phyloP scores from a whole-genome alignment of 2,329 filamentous ascomycete species.

The Dothistroma pini region DNA sequence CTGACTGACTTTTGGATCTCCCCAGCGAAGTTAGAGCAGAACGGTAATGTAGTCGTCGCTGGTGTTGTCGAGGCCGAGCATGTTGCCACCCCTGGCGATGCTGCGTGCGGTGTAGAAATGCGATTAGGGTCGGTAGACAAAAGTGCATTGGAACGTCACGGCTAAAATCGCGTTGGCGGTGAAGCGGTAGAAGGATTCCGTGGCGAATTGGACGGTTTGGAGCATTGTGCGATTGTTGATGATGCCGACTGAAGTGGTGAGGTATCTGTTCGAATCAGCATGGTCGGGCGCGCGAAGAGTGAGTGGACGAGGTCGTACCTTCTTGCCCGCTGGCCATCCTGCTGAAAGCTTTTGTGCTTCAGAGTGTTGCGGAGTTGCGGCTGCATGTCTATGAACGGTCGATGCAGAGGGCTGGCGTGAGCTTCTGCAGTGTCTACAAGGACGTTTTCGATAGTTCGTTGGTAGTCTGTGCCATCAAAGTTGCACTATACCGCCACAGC shows the following conservation, averaged over 20 bases:
- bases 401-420: neutral
- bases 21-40: constrained; percentile 4
- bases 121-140: constrained; percentile 13
- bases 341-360: neutral
- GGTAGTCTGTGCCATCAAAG: neutral
- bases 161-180: neutral
- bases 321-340: neutral
- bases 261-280: neutral
- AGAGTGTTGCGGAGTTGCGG: neutral
- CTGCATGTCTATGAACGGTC: neutral
- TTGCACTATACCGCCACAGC: constrained; percentile 1
- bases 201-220: neutral
- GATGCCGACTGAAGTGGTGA: neutral
- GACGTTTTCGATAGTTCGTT: neutral
- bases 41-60: constrained; percentile 11
- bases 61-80: constrained; percentile 15
- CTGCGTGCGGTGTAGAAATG: constrained; percentile 4
- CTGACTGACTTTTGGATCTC: constrained; percentile 5
- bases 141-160: constrained; percentile 2
- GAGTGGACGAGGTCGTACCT: neutral
- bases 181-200: neutral
- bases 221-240: neutral
- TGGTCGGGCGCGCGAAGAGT: neutral
- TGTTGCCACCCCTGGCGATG: neutral
- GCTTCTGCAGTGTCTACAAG: neutral